Percentiles rank a stretch among this genome's conserved stretches.
Evolutionary conservation across 441 rosid genomes (phyloP).

Genomic region (Bocquillonia castaneifolia): DNA sequence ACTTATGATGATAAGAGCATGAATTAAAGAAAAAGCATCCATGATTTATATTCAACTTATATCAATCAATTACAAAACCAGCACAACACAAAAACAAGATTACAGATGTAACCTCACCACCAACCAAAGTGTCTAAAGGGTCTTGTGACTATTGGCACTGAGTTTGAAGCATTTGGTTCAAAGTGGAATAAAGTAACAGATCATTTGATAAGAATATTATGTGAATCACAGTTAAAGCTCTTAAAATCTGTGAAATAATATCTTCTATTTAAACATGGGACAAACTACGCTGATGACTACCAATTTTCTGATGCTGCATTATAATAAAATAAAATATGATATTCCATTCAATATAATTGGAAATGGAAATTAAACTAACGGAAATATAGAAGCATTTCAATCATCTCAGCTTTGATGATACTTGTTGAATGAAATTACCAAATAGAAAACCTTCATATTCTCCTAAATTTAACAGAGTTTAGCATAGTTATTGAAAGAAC

Average conservation of each 20-base stretch:
- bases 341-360: not conserved
- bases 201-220: no score
- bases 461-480: no score
- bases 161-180: not conserved
- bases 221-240: no score
- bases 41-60: not conserved
- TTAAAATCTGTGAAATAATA: not conserved
- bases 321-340: not conserved
- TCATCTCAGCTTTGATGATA: not conserved
- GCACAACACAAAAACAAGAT: not conserved
- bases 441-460: constrained; percentile 7
- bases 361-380: not conserved
- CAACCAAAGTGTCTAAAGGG: not conserved
- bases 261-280: not conserved
- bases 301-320: no score
- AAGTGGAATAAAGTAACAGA: not conserved
- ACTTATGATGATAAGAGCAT: not conserved
- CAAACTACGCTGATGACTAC: no score
- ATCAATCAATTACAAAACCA: not conserved
- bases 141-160: not conserved
- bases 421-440: not conserved
- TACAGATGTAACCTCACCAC: not conserved
- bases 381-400: constrained; percentile 1
- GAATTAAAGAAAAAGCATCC: not conserved
- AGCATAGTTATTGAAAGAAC: constrained; percentile 20